Base-by-base conservation (phyloP, 495 filamentous ascomycete genomes). In the Polyplosphaeria fusca region DNA sequence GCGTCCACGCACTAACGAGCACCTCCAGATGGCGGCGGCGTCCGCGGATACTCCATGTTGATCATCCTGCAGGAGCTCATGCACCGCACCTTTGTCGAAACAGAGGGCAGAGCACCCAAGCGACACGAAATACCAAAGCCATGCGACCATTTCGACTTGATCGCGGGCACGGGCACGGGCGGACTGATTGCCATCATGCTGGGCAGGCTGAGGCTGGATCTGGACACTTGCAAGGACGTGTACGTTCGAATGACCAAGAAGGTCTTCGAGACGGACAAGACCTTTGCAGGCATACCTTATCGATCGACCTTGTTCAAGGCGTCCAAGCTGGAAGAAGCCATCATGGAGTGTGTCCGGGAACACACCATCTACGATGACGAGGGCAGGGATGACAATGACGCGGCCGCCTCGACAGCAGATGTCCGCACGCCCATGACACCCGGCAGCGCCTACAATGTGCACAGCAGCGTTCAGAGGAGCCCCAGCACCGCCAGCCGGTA, bases 221-320 rank as follows among this genome's bases (percentile, higher is more conserved):
- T 97, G 24, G 92, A 96, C 68, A 93, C 89, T 1, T 96, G 92
- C 79, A 96, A 95, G 72, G 86, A 95, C 57, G 83, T 96, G 11
- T 98, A 97, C 64, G 88, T 95, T 55, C 85, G 88, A 52, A 87
- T 98, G 79, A 98, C 93, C 35, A 84, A 86, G 61, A 84, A 84
- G 67, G 94, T 97, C 0, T 98, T 98, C 60, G 91, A 96, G 71
- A 96, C 93, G 9, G 94, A 98, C 73, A 98, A 98, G 74, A 97
- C 92, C 5, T 82, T 98, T 57, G 88, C 87, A 16, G 93, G 92
- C 13, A 93, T 98, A 50, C 93, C 92, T 0, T 95, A 93, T 65
- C 83, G 87, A 22, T 91, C 88, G 16, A 97, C 93, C 0, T 69
- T 97, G 39, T 97, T 96, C 80, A 98, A 98, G 74, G 91, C 93